A percentile compares a stretch with the other conserved stretches of the same genome.
Conservation (phyloP, 169 alveolate species). For the Theileria annulata region DNA sequence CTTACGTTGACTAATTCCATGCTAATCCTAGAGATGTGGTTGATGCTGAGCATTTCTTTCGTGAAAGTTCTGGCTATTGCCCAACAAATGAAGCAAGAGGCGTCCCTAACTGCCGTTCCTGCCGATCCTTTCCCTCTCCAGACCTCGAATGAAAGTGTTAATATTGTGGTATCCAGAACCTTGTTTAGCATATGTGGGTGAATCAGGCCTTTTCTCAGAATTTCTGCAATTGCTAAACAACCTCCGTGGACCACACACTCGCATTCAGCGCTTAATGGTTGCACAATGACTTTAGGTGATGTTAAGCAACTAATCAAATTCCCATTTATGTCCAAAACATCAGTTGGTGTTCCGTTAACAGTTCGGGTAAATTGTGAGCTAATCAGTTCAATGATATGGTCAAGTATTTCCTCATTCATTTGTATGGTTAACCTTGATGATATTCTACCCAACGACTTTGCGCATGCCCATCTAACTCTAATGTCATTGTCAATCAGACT, state of each 20-base stretch:
- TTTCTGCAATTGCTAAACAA: constrained; percentile 64
- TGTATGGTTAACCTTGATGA: constrained; percentile 35
- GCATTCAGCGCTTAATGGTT: constrained; percentile 26
- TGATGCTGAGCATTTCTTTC: constrained; percentile 7
- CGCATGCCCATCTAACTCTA: constrained; percentile 67
- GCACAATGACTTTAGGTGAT: background rate
- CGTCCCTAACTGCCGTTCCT: constrained; percentile 53
- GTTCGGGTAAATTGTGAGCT: constrained; percentile 2
- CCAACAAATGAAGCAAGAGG: constrained; percentile 65
- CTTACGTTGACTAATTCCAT: constrained; percentile 48
- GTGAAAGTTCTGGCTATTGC: constrained; percentile 41
- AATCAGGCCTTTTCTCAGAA: constrained; percentile 38
- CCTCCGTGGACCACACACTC: constrained; percentile 61
- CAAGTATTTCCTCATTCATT: constrained; percentile 36
- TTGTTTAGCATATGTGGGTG: constrained; percentile 51
- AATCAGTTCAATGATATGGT: constrained; percentile 31
- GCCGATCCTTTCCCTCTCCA: constrained; percentile 65
- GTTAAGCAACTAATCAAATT: background rate
- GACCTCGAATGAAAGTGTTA: constrained; percentile 42
- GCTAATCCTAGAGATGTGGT: constrained; percentile 40
- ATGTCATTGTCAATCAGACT: constrained; percentile 41
- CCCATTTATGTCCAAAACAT: background rate
- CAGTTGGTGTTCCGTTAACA: background rate
- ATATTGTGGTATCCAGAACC: constrained; percentile 43
- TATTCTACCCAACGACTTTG: constrained; percentile 56